Evolutionary conservation across 2,329 filamentous ascomycete species (phyloP), one percentile per base, ranked within the genome.

Genomic region (Didymella sp.): DNA sequence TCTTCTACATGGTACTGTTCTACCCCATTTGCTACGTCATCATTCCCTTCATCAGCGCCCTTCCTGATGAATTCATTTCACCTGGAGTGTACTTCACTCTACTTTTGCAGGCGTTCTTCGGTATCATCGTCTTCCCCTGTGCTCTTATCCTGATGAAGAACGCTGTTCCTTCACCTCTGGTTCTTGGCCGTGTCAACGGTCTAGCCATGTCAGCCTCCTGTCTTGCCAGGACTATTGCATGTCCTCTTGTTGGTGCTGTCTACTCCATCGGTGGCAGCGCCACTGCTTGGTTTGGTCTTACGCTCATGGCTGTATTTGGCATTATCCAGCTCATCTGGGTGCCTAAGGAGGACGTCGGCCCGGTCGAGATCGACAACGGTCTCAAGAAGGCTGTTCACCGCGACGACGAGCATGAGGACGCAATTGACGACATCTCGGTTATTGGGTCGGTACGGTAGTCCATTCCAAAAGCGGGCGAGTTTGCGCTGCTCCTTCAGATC

Each of bases 81-180:
- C 72, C 81, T 0, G 87, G 86, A 12, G 86, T 91, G 21, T 91
- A 90, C 70, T 71, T 81, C 12, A 85, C 86, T 22, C 78, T 91
- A 25, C 77, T 85, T 6, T 74, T 90, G 55, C 87, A 89, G 66
- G 89, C 88, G 56, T 80, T 89, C 54, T 85, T 86, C 59, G 86
- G 86, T 13, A 89, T 91, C 62, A 82, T 91, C 43, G 84, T 84
- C 17, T 88, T 87, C 40, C 89, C 88, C 0, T 84, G 89, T 24
- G 81, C 88, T 0, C 78, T 91, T n/a, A 91, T 91, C 56, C 77
- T 91, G n/a, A 83, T 91, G 68, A 91, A 91, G 74, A 87, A 91
- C 74, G 88, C 89, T 0, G 85, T 86, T 6, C 87, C 88, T 0
- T 84, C 83, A 2, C 79, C 85, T 1, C 81, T 82, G 0, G 82